phyloP scores from a whole-genome alignment of 441 rosid genomes.

The Populus tomentosa region DNA sequence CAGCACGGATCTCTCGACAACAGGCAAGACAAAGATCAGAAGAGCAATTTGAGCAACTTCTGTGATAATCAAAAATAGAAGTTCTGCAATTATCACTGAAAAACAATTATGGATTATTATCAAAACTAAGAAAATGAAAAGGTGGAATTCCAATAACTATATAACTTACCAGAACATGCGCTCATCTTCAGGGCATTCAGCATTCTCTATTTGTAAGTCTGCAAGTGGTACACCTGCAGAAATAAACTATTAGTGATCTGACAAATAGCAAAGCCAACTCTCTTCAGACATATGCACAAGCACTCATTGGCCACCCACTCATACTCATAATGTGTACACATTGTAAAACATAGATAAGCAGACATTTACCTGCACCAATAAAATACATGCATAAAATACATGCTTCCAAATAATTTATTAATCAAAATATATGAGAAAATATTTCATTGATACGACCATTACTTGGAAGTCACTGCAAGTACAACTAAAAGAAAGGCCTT shows the following conservation, averaged over 20 bases:
- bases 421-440: neutral
- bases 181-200: slow-evolving; percentile 28
- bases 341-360: neutral
- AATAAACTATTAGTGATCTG: neutral
- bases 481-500: neutral
- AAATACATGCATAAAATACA: neutral
- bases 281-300: neutral
- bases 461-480: neutral
- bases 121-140: neutral
- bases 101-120: neutral
- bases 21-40: slow-evolving; percentile 77
- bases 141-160: neutral
- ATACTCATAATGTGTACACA: neutral
- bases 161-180: slow-evolving; percentile 47
- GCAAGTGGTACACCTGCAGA: slow-evolving; percentile 36
- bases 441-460: neutral
- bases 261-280: neutral
- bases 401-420: neutral
- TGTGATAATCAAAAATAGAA: slow-evolving; percentile 69
- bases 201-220: slow-evolving; percentile 27
- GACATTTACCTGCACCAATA: neutral
- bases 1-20: slow-evolving; percentile 76
- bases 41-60: slow-evolving; percentile 64
- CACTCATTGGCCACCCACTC: neutral
- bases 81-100: slow-evolving; percentile 72